Percentiles rank a stretch among this genome's conserved stretches.
phyloP scores from a whole-genome alignment of 2,329 filamentous ascomycete species.

The Calonectria montana region DNA sequence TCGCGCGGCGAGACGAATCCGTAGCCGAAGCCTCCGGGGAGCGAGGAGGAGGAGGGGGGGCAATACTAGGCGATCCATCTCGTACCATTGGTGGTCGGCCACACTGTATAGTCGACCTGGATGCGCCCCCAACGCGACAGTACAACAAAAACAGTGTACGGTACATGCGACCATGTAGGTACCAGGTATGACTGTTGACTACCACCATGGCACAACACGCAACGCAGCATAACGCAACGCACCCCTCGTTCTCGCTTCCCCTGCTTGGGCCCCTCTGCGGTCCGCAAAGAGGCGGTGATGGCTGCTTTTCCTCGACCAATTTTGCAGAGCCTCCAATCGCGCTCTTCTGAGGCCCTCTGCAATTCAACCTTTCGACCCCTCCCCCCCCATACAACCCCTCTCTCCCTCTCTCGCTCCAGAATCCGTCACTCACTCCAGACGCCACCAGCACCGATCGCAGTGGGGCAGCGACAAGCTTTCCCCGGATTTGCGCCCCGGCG shows the following conservation, averaged over 20 bases:
- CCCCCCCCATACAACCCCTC: not conserved
- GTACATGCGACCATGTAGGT: constrained; percentile 14
- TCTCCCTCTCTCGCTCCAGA: constrained; percentile 25
- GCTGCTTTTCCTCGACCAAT: not conserved
- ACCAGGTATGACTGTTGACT: not conserved
- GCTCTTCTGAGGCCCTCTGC: not conserved
- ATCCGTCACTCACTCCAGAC: constrained; percentile 33
- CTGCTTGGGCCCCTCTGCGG: not conserved
- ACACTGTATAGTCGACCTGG: constrained; percentile 7
- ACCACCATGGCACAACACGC: constrained; percentile 17
- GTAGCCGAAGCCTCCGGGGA: constrained; percentile 41
- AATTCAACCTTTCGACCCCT: not conserved
- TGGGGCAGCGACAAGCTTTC: constrained; percentile 48
- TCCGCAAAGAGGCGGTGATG: constrained; percentile 8
- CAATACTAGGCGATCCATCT: constrained; percentile 28
- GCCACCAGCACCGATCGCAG: constrained; percentile 40
- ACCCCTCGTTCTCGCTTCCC: constrained; percentile 13
- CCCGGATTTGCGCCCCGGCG: constrained; percentile 45
- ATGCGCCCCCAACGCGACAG: not conserved
- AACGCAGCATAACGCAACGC: constrained; percentile 16
- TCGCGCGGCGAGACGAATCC: constrained; percentile 33
- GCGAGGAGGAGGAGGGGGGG: not conserved
- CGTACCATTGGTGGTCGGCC: constrained; percentile 28
- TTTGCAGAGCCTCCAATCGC: not conserved
- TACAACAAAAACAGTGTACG: constrained; percentile 16